phyloP scores from a whole-genome alignment of 768 basidiomycete genomes.

The Termitomyces sp. region DNA sequence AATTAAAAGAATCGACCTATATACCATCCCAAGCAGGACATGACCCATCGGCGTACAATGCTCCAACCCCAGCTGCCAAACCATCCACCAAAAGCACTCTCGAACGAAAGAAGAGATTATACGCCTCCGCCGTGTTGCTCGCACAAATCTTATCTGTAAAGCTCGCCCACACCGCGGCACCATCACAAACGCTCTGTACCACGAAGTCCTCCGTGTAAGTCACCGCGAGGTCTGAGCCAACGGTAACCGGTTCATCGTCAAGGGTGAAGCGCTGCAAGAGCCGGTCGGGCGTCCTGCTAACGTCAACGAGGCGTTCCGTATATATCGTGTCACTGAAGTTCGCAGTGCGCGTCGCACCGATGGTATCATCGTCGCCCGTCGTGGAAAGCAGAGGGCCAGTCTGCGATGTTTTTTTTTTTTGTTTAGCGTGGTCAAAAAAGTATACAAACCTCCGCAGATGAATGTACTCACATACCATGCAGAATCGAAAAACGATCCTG shows the following conservation, averaged over 20 bases:
- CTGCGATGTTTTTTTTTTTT: neutral
- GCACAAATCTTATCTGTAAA: slow-evolving; percentile 3
- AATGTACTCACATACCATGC: neutral
- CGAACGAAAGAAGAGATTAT: neutral
- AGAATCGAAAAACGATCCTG: neutral
- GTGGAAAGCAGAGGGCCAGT: neutral
- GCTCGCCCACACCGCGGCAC: neutral
- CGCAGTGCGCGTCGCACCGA: neutral
- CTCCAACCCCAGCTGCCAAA: neutral
- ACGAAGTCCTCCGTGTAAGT: slow-evolving; percentile 2
- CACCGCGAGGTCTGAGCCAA: neutral
- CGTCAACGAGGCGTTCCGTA: neutral
- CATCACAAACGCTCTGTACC: slow-evolving; percentile 4
- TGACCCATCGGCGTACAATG: neutral
- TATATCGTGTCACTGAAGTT: neutral
- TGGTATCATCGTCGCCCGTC: neutral
- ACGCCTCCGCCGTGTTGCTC: neutral
- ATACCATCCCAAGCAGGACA: neutral
- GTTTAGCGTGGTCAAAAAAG: neutral
- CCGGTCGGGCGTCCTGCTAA: neutral
- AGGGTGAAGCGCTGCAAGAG: neutral
- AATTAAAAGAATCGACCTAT: neutral
- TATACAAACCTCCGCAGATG: neutral
- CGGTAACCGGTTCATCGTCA: neutral
- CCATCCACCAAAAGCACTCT: neutral